phyloP scores from a whole-genome alignment of 495 filamentous ascomycete genomes.

The Xylaria grammica region DNA sequence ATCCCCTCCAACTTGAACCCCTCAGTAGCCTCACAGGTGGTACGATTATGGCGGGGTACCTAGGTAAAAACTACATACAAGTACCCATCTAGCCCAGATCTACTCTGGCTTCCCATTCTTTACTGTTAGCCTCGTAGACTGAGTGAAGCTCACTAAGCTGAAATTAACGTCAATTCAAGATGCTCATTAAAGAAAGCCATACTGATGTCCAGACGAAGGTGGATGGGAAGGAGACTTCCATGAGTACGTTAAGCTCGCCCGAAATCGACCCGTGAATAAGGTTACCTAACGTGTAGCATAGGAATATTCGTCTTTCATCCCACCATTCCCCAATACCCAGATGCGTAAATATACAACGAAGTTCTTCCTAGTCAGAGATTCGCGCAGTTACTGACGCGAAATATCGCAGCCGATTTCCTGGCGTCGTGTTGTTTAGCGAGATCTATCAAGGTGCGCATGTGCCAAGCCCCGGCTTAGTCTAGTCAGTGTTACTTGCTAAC shows the following conservation, averaged over 20 bases:
- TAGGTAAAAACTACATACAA: not conserved
- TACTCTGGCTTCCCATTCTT: not conserved
- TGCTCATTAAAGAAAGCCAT: slow-evolving; percentile 54
- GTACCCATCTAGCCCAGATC: not conserved
- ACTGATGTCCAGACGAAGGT: slow-evolving; percentile 47
- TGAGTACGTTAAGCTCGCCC: slow-evolving; percentile 42
- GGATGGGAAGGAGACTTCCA: slow-evolving; percentile 53
- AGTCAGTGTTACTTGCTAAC: slow-evolving; percentile 19
- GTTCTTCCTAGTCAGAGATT: slow-evolving; percentile 10
- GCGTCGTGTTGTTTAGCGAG: slow-evolving; percentile 89
- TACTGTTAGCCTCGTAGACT: not conserved
- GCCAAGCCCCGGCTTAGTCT: slow-evolving; percentile 24
- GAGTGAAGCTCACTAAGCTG: too few species aligned
- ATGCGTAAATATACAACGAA: slow-evolving; percentile 59
- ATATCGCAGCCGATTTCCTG: slow-evolving; percentile 72
- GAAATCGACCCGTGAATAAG: slow-evolving; percentile 11
- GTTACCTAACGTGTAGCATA: slow-evolving; percentile 43
- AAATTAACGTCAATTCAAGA: slow-evolving; percentile 32
- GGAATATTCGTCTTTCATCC: slow-evolving; percentile 92
- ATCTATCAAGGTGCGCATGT: slow-evolving; percentile 83
- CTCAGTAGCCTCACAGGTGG: too few species aligned
- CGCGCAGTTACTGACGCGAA: slow-evolving; percentile 29
- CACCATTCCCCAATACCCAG: slow-evolving; percentile 78
- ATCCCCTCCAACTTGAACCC: too few species aligned
- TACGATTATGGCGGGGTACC: slow-evolving; percentile 19